These are phyloP conservation scores for Fraxinus latifolia DNA, from an alignment of 305 asterid species.

Conservation along the genomic window DNA sequence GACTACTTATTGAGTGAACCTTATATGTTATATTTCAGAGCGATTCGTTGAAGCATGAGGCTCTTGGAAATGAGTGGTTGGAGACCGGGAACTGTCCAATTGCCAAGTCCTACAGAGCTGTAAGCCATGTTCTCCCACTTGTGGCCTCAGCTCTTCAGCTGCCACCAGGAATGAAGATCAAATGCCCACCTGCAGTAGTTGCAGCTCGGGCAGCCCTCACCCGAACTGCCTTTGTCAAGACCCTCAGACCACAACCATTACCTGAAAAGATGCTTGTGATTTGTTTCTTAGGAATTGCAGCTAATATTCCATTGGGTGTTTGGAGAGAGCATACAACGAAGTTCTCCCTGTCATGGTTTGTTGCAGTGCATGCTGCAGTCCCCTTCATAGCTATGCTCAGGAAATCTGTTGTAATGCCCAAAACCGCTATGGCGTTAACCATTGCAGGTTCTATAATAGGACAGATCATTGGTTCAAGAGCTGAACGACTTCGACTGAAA, in stretches of 20 bases:
- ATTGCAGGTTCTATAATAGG: constrained; percentile 77
- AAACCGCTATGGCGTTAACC: constrained; percentile 74
- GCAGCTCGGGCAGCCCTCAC: constrained; percentile 86
- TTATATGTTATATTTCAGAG: constrained; percentile 36
- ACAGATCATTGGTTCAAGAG: constrained; percentile 77
- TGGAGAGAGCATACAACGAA: constrained; percentile 76
- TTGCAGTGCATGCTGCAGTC: constrained; percentile 80
- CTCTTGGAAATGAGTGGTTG: constrained; percentile 71
- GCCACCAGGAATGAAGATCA: constrained; percentile 62
- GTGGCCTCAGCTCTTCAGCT: constrained; percentile 62
- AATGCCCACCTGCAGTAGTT: constrained; percentile 66
- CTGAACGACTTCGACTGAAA: constrained; percentile 61
- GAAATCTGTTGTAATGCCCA: constrained; percentile 81
- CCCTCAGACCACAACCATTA: constrained; percentile 64
- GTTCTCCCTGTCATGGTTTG: constrained; percentile 67
- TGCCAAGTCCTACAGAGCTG: constrained; percentile 75
- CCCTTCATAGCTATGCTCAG: constrained; percentile 86
- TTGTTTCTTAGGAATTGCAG: constrained; percentile 65
- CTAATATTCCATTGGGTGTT: constrained; percentile 66
- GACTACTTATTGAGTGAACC: neutral
- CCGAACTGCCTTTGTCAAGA: constrained; percentile 61
- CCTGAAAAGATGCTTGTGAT: constrained; percentile 63
- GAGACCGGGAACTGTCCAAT: constrained; percentile 68
- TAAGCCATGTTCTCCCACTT: constrained; percentile 59
- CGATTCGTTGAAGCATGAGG: constrained; percentile 57